Evolutionary conservation across 805 yeast species (phyloP).

Genomic region (Kazachstania bromeliacearum): DNA sequence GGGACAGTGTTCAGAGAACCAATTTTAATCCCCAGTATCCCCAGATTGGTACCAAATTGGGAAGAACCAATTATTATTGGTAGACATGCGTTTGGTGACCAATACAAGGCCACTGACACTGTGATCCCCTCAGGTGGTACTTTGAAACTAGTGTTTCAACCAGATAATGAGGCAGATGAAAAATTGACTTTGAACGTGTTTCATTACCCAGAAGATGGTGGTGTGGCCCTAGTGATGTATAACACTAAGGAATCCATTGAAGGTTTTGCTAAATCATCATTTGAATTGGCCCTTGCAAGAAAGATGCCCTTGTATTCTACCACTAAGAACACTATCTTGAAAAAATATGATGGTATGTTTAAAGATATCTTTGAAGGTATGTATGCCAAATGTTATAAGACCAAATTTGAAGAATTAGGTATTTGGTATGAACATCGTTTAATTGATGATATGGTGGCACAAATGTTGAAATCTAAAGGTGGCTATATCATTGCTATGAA

Average conservation of each 20-base stretch:
- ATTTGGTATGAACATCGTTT: slow-evolving; percentile 95
- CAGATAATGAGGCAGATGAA: slow-evolving; percentile 28
- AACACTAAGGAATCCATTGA: slow-evolving; percentile 85
- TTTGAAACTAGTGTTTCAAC: slow-evolving; percentile 67
- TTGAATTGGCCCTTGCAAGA: slow-evolving; percentile 74
- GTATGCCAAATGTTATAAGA: slow-evolving; percentile 60
- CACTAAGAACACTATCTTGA: slow-evolving; percentile 90
- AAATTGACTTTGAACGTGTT: slow-evolving; percentile 31
- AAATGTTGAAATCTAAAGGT: slow-evolving; percentile 92
- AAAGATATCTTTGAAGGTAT: slow-evolving; percentile 84
- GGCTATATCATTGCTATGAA: slow-evolving; percentile 94
- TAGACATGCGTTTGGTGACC: slow-evolving; percentile 96
- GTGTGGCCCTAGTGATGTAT: slow-evolving; percentile 87
- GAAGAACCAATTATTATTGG: slow-evolving; percentile 93
- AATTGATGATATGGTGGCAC: slow-evolving; percentile 98
- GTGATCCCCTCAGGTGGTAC: slow-evolving; percentile 60
- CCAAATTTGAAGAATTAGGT: slow-evolving; percentile 64
- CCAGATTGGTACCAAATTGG: slow-evolving; percentile 87
- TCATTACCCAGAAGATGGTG: slow-evolving; percentile 49
- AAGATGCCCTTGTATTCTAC: slow-evolving; percentile 75
- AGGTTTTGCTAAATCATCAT: slow-evolving; percentile 90
- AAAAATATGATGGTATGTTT: slow-evolving; percentile 89
- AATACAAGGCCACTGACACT: slow-evolving; percentile 85
- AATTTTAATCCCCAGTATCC: slow-evolving; percentile 80
- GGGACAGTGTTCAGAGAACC: slow-evolving; percentile 98